Base-by-base conservation (phyloP, 805 yeast genomes). In the Yarrowia porcina region DNA sequence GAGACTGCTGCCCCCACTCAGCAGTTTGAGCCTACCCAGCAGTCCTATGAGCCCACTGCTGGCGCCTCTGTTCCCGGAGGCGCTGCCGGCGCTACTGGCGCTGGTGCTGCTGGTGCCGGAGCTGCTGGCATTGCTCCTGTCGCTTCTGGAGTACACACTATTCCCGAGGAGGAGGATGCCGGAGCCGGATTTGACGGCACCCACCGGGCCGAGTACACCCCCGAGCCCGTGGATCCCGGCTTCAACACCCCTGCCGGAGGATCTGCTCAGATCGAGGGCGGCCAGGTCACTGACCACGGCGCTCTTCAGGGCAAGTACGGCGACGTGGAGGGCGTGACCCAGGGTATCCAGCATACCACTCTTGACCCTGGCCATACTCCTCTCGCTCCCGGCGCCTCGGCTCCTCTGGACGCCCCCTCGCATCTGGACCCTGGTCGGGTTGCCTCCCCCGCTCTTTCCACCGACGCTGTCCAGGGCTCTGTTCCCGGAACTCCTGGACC, bases 51-150 rank as follows among this genome's bases (percentile, higher is more conserved):
- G 20, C 30, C 47, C 27, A 50, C 63, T 15, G 59, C 50, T 6
- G 56, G 66, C 36, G 62, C 64, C 3, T 17, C 65, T 15, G 65
- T 64, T 6, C 49, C 64, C 28, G 61, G 44, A 13, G 50, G 49
- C 18, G 27, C 47, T n/a, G 57, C 64, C 28, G 61, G 44, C 3
- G 50, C 49, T 18, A 18, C 47, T n/a, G 57, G 32, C 17, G 45
- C 54, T n/a, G 44, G 32, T 13, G 41, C 25, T 13, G 25, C 50
- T 9, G 50, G 25, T 8, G 52, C 25, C 7, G 28, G 17, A 9
- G 45, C 39, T n/a, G 39, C 27, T 32, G 50, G 32, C 8, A 33
- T 25, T 13, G 38, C 57, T 45, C 42, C 59, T n/a, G 41, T 27
- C 10, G 11, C 64, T 13, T 25, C 62, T 1, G 64, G 35, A 38